Evolutionary conservation across 1,284 basidiomycete genomes (phyloP), one percentile per base, ranked within the genome.

Genomic region (Cryptococcus maquisensis): DNA sequence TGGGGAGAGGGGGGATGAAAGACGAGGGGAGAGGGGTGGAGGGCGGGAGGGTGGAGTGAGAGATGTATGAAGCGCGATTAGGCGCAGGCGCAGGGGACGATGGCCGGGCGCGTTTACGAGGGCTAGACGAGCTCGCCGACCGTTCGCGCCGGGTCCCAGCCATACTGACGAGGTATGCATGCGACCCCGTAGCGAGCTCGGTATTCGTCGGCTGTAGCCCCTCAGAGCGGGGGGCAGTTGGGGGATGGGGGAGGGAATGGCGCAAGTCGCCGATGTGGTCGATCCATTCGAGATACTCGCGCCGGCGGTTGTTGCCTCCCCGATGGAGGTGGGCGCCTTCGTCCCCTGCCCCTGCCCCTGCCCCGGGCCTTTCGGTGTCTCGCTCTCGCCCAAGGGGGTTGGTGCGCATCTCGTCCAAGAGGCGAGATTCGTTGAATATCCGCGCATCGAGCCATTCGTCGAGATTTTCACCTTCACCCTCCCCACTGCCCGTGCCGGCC

Each of bases 51-150:
- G 52, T 60, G 4, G 63, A 57, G 35, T 60, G 51, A 1, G 38
- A 38, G 42, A 66, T 54, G 40, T 65, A 66, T 3, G 50, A 15
- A 13, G 66, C 58, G 12, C 60, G 60, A 45, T 32, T 36, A 16
- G 20, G 24, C 13, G 39, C n/a, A 4, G 39, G 21, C n/a, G 39
- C 12, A 4, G 39, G 21, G 39, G 39, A 16, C 3, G 39, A 40
- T 9, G 39, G 21, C 13, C 12, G 21, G 9, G 39, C 12, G 21
- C n/a, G 21, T 40, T n/a, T 40, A 3, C 39, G n/a, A 15, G 39
- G 16, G 12, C 23, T 32, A 18, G 40, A 23, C 12, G 40, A 20
- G 2, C 18, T 18, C 16, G 40, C 13, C 6, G 47, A 15, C n/a
- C 23, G 16, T 24, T 23, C 37, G 18, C 24, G 38, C 16, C 47